phyloP scores from a whole-genome alignment of 2,329 filamentous ascomycete genomes.

The Fusarium falciforme region DNA sequence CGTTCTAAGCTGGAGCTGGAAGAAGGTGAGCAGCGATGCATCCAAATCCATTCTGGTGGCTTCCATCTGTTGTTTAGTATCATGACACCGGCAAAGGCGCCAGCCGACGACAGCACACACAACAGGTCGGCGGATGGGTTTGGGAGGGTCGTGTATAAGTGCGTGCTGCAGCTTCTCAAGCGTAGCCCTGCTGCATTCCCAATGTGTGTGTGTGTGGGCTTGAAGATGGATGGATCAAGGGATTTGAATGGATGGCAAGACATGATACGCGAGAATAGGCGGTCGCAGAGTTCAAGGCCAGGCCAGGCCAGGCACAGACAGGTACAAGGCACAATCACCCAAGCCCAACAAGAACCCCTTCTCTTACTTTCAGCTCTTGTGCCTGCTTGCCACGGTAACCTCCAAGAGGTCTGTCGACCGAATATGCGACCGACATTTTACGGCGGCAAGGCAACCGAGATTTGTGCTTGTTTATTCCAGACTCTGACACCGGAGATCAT shows the following conservation, averaged over 20 bases:
- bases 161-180: background rate
- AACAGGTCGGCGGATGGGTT: background rate
- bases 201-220: conserved; percentile 13
- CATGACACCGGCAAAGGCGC: conserved; percentile 2
- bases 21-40: background rate
- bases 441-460: conserved; percentile 23
- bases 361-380: background rate
- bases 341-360: conserved; percentile 31
- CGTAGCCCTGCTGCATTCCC: background rate
- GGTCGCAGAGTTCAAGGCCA: conserved; percentile 22
- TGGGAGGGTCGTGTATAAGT: conserved; percentile 16
- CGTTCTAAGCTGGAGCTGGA: conserved; percentile 4
- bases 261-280: conserved; percentile 24
- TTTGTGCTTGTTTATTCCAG: conserved; percentile 3
- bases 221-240: conserved; percentile 9
- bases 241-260: conserved; percentile 13
- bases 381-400: conserved; percentile 7
- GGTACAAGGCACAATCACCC: background rate
- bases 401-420: conserved; percentile 12
- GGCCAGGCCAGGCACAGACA: conserved; percentile 3
- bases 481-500: conserved; percentile 21
- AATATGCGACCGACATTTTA: conserved; percentile 10
- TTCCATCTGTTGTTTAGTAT: background rate
- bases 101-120: conserved; percentile 1
- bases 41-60: conserved; percentile 1